Evolutionary conservation across 2,329 filamentous ascomycete species (phyloP).

Genomic region (Diaporthe caulivora): DNA sequence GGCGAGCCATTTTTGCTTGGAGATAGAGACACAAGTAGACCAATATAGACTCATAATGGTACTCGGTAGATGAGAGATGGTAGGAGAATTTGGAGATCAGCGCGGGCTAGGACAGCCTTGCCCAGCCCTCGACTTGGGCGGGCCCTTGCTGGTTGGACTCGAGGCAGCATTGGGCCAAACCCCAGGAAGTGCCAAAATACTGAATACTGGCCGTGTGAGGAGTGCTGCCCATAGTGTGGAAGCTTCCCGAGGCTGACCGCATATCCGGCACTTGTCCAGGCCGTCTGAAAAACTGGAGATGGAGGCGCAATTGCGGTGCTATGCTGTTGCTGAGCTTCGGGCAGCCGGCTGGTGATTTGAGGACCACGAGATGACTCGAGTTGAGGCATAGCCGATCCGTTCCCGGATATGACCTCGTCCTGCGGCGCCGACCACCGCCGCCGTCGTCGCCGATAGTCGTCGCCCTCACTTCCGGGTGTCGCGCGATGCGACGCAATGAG

Average conservation of each 20-base stretch:
- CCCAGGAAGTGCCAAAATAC: neutral
- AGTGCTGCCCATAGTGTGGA: neutral
- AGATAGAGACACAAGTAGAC: conserved; percentile 36
- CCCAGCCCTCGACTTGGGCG: neutral
- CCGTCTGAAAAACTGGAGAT: neutral
- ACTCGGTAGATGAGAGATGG: neutral
- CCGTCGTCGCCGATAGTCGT: neutral
- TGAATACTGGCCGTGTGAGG: neutral
- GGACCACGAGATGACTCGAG: conserved; percentile 15
- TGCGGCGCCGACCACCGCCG: neutral
- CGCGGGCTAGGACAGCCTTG: neutral
- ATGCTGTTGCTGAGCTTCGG: neutral
- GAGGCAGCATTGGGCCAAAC: neutral
- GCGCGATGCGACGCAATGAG: neutral
- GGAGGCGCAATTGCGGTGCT: neutral
- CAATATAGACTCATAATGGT: too few species aligned
- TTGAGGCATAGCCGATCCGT: neutral
- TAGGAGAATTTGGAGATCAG: conserved; percentile 21
- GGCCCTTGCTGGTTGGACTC: conserved; percentile 8
- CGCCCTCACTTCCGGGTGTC: neutral
- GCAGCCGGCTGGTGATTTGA: neutral
- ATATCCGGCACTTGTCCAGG: conserved; percentile 11
- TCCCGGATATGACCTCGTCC: neutral
- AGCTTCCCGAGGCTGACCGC: conserved; percentile 12
- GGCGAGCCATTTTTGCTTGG: conserved; percentile 45